Percentiles rank a stretch among this genome's conserved stretches.
Evolutionary conservation across 345 rosid genomes (phyloP).

Genomic region (Jatropha curcas): DNA sequence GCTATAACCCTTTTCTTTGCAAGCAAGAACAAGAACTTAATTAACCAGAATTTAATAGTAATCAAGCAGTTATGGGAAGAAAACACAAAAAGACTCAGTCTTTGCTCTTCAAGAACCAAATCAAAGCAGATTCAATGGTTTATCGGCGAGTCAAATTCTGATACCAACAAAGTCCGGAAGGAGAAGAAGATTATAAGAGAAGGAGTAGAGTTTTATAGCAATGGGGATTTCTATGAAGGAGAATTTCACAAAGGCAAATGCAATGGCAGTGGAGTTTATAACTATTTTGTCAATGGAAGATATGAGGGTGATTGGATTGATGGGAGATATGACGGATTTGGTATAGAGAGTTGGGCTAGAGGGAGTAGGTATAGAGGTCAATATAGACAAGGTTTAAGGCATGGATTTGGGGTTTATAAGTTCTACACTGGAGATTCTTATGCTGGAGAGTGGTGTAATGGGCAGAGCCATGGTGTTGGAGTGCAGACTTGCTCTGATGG

Average conservation of each 20-base stretch:
- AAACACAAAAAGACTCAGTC: slow-evolving; percentile 39
- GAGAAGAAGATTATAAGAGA: slow-evolving; percentile 46
- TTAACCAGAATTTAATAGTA: slow-evolving; percentile 46
- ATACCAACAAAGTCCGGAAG: slow-evolving; percentile 10
- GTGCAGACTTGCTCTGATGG: slow-evolving; percentile 86
- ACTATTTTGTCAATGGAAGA: slow-evolving; percentile 68
- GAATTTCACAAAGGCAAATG: slow-evolving; percentile 81
- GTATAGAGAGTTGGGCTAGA: slow-evolving; percentile 91
- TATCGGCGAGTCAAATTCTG: slow-evolving; percentile 55
- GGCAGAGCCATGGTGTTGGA: slow-evolving; percentile 94
- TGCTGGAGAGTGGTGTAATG: slow-evolving; percentile 90
- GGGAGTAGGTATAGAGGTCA: slow-evolving; percentile 94
- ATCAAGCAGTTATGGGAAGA: slow-evolving; percentile 53
- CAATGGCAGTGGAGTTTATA: slow-evolving; percentile 94
- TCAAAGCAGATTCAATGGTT: slow-evolving; percentile 75
- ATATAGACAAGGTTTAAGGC: slow-evolving; percentile 74
- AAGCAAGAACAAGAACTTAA: slow-evolving; percentile 60
- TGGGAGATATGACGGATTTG: slow-evolving; percentile 86
- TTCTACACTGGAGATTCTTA: slow-evolving; percentile 92
- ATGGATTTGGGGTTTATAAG: slow-evolving; percentile 76
- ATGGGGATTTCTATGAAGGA: slow-evolving; percentile 92
- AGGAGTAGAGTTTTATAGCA: slow-evolving; percentile 82
- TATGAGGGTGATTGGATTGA: slow-evolving; percentile 96
- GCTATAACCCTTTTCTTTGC: slow-evolving; percentile 83
- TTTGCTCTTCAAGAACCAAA: slow-evolving; percentile 37